phyloP scores from a whole-genome alignment of 805 yeast species.

The Saccharomyces eubayanus region DNA sequence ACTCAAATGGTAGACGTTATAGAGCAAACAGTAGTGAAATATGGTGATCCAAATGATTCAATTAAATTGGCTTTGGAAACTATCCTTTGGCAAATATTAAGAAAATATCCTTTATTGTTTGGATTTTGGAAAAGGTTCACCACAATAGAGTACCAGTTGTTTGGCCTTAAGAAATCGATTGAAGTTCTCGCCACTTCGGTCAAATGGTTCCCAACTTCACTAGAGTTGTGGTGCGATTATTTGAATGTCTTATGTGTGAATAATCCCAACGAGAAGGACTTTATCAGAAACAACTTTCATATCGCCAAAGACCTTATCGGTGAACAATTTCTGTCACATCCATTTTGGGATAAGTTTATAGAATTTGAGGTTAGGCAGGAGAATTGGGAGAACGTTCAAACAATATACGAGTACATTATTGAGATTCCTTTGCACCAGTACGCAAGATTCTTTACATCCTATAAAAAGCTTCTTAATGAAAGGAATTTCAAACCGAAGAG shows the following conservation, averaged over 20 bases:
- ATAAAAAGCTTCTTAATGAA: slow-evolving; percentile 27
- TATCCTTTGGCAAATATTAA: slow-evolving; percentile 38
- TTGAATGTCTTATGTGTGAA: slow-evolving; percentile 43
- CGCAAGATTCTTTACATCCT: slow-evolving; percentile 59
- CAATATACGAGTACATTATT: slow-evolving; percentile 39
- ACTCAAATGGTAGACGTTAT: slow-evolving; percentile 32
- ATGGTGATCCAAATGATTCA: slow-evolving; percentile 27
- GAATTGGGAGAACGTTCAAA: slow-evolving; percentile 32
- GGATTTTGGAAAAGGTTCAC: slow-evolving; percentile 58
- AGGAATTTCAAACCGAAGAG: slow-evolving; percentile 25
- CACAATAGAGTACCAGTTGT: slow-evolving; percentile 46
- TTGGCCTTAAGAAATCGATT: slow-evolving; percentile 46
- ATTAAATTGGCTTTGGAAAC: slow-evolving; percentile 26
- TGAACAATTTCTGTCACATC: slow-evolving; percentile 63
- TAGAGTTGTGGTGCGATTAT: slow-evolving; percentile 67
- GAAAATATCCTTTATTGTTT: slow-evolving; percentile 49
- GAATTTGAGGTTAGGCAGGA: slow-evolving; percentile 45
- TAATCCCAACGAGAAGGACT: slow-evolving; percentile 25
- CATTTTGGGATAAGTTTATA: slow-evolving; percentile 73
- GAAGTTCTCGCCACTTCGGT: slow-evolving; percentile 38
- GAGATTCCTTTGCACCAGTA: slow-evolving; percentile 77
- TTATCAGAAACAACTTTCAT: slow-evolving; percentile 38
- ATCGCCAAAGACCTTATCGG: slow-evolving; percentile 51
- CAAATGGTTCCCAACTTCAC: slow-evolving; percentile 44
- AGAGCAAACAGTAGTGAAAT: slow-evolving; percentile 29